phyloP scores from a whole-genome alignment of 768 basidiomycete species.

The Dacryopinax primogenitus region DNA sequence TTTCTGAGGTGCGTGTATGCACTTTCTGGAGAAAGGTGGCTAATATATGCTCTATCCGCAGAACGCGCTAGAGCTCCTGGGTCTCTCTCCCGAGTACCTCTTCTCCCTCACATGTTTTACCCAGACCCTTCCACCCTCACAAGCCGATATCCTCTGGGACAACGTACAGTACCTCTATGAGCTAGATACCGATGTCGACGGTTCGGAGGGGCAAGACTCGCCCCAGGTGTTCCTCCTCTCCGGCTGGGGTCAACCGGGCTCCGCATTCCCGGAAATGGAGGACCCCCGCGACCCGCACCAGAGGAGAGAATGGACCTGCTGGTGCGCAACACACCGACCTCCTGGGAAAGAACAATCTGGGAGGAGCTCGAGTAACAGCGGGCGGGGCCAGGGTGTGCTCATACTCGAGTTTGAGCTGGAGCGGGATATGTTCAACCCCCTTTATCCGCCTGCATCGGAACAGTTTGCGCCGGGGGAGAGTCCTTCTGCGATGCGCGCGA shows the following conservation, averaged over 20 bases:
- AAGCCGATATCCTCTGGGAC: constrained; percentile 57
- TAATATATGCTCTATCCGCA: constrained; percentile 23
- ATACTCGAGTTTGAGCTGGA: constrained; percentile 75
- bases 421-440: constrained; percentile 52
- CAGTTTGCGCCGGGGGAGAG: constrained; percentile 15
- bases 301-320: constrained; percentile 48
- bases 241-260: constrained; percentile 59
- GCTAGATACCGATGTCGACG: constrained; percentile 26
- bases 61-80: constrained; percentile 65
- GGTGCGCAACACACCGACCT: constrained; percentile 55
- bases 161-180: constrained; percentile 52
- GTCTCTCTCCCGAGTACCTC: constrained; percentile 54
- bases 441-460: constrained; percentile 55
- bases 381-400: constrained; percentile 32
- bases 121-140: constrained; percentile 49
- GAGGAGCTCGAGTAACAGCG: neutral
- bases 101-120: constrained; percentile 64
- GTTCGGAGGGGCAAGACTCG: constrained; percentile 31
- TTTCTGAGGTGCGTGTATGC: constrained; percentile 49
- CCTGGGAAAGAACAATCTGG: neutral
- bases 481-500: neutral
- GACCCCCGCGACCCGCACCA: constrained; percentile 24
- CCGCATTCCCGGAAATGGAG: constrained; percentile 26
- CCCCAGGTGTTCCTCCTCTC: constrained; percentile 57
- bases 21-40: neutral